phyloP scores from a whole-genome alignment of 2,329 filamentous ascomycete species.

The Stachybotrys chlorohalonatus region DNA sequence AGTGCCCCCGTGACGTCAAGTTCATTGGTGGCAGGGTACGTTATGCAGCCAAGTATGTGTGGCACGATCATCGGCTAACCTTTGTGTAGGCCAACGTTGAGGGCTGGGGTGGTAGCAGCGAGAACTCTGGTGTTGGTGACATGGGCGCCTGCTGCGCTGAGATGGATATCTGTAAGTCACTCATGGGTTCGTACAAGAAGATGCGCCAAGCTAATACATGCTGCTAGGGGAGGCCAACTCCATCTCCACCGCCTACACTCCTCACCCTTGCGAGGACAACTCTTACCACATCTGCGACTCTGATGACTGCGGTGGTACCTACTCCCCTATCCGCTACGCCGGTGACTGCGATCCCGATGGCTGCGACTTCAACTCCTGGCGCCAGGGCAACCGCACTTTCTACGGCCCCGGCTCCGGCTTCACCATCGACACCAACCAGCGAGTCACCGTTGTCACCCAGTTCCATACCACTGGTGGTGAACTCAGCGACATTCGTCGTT shows the following conservation, averaged over 20 bases:
- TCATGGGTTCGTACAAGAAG: not conserved
- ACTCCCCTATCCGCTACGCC: conserved; percentile 40
- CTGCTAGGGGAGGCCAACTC: conserved; percentile 46
- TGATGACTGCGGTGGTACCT: conserved; percentile 40
- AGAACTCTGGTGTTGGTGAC: conserved; percentile 37
- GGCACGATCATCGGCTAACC: conserved; percentile 12
- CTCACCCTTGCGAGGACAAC: conserved; percentile 47
- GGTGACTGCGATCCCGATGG: conserved; percentile 57
- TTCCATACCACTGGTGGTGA: conserved; percentile 41
- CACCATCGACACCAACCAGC: conserved; percentile 46
- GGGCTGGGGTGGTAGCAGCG: conserved; percentile 36
- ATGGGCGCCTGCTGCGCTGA: conserved; percentile 47
- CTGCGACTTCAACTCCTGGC: conserved; percentile 60
- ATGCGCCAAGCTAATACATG: not conserved
- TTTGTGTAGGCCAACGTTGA: conserved; percentile 32
- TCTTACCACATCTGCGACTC: conserved; percentile 39
- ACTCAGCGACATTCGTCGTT: conserved; percentile 48
- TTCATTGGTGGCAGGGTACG: conserved; percentile 39
- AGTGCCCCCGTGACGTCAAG: conserved; percentile 41
- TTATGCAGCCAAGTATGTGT: not conserved
- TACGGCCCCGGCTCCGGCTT: conserved; percentile 41
- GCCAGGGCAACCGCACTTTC: conserved; percentile 51
- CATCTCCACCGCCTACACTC: conserved; percentile 52
- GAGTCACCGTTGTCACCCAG: conserved; percentile 55
- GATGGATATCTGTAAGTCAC: conserved; percentile 38